phyloP scores from a whole-genome alignment of 306 rosid genomes.

The Cucurbita moschata region DNA sequence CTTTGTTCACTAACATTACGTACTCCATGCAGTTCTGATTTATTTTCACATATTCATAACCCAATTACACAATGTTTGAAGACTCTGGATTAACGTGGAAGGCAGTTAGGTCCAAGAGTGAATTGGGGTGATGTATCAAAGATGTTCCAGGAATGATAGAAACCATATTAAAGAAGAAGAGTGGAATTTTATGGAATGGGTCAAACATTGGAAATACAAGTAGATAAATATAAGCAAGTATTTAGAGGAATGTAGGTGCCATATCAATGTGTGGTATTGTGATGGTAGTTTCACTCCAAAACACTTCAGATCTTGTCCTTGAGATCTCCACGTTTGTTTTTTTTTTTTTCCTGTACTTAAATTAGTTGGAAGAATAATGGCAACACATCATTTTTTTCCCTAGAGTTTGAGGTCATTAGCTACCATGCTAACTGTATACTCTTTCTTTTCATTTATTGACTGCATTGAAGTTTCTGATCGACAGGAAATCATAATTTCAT shows the following conservation, averaged over 20 bases:
- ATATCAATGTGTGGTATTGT: background rate
- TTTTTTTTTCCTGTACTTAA: background rate
- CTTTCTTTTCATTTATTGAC: background rate
- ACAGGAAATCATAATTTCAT: background rate
- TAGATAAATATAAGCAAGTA: background rate
- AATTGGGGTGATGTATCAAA: background rate
- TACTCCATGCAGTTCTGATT: background rate
- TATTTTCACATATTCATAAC: background rate
- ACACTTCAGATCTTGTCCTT: too few relatives aligned
- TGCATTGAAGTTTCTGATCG: background rate
- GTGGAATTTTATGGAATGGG: background rate
- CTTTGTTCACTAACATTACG: background rate
- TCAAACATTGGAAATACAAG: background rate
- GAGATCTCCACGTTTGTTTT: background rate
- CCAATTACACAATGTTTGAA: background rate
- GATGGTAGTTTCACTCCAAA: background rate
- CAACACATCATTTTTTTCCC: background rate
- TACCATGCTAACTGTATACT: background rate
- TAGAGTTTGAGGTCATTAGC: background rate
- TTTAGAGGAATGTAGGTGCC: background rate
- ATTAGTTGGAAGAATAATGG: background rate
- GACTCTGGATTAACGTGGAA: background rate
- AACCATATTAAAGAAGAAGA: background rate
- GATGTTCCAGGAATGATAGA: background rate
- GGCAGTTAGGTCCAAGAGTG: background rate